Evolutionary conservation across 345 rosid species (phyloP).

Genomic region (Eucalyptus victrix): DNA sequence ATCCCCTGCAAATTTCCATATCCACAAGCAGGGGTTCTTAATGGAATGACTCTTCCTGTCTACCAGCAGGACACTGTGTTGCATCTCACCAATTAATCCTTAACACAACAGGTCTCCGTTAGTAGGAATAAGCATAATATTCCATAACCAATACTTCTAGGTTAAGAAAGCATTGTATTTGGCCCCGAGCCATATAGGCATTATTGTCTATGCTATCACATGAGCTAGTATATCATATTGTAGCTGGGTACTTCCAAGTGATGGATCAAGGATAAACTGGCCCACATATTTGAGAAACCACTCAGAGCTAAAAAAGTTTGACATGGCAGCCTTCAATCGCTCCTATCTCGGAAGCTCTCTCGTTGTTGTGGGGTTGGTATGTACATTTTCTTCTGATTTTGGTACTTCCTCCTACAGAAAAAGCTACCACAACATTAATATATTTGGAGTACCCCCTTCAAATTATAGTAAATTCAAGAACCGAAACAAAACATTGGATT

Average conservation of each 20-base stretch:
- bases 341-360: not conserved
- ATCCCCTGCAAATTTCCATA: not conserved
- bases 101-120: not conserved
- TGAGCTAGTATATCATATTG: not conserved
- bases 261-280: not conserved
- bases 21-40: not conserved
- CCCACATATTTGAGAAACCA: not conserved
- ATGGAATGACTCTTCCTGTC: not conserved
- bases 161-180: not conserved
- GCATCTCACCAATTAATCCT: not conserved
- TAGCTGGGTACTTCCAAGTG: not conserved
- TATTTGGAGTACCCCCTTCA: not conserved
- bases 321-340: not conserved
- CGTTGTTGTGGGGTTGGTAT: not conserved
- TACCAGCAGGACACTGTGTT: not conserved
- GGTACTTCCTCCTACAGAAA: not conserved
- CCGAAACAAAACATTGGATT: not conserved
- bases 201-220: not conserved
- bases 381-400: not conserved
- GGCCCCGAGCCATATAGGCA: not conserved
- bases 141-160: not conserved
- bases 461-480: not conserved
- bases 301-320: not conserved
- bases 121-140: not conserved
- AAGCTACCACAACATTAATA: not conserved